A percentile compares a stretch with the other conserved stretches of the same genome.
Conservation (phyloP, 2,329 filamentous ascomycete species). For the Lasiodiplodia hormozganensis region DNA sequence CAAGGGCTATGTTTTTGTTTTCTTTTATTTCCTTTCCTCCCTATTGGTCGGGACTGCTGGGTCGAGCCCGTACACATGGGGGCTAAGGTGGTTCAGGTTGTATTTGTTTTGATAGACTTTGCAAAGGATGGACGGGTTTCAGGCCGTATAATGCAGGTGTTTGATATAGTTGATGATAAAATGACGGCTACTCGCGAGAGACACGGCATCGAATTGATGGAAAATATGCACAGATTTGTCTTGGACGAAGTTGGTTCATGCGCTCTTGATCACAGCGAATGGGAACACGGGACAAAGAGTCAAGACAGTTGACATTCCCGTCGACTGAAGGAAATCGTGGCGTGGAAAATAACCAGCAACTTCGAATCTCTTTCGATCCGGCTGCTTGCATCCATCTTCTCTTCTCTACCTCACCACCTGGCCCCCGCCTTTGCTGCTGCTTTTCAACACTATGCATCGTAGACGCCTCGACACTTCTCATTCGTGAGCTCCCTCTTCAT, state of each 20-base stretch:
- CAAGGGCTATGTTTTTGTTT: not conserved
- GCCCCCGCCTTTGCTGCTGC: not conserved
- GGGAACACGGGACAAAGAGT: no score
- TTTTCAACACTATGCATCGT: not conserved
- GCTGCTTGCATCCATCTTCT: not conserved
- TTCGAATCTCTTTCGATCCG: no score
- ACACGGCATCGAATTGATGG: no score
- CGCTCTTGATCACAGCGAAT: no score
- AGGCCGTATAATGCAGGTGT: slow-evolving; percentile 14
- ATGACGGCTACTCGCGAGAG: not conserved
- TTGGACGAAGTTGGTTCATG: no score
- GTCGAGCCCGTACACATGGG: not conserved
- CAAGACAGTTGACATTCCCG: no score
- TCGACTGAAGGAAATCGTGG: no score
- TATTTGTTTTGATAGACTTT: slow-evolving; percentile 11
- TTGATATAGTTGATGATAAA: slow-evolving; percentile 14
- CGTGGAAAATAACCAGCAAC: no score
- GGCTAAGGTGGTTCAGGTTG: not conserved
- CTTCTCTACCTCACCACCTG: not conserved
- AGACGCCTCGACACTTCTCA: not conserved
- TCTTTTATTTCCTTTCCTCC: not conserved
- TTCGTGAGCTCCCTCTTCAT: not conserved
- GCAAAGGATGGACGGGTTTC: slow-evolving; percentile 3
- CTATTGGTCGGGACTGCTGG: not conserved
- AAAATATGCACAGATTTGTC: no score